Percentiles rank a stretch among this genome's conserved stretches.
These are phyloP conservation scores for Hymenoscyphus repandus DNA, from an alignment of 2,329 filamentous ascomycete genomes.

Conservation along the genomic window DNA sequence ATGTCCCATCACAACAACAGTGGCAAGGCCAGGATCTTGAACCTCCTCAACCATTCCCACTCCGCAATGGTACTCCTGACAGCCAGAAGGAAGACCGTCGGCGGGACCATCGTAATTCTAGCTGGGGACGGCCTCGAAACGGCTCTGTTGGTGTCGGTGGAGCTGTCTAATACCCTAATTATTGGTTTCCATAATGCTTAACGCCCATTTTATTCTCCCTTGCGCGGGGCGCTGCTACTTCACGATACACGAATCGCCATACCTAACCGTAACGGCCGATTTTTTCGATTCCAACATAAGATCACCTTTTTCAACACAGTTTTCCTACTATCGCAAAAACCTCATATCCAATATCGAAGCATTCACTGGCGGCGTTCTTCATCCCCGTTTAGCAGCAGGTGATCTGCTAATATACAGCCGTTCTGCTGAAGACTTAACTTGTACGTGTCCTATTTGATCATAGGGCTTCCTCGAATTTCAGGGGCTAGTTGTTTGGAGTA, in stretches of 20 bases:
- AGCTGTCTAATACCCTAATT: conserved; percentile 19
- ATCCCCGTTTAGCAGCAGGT: conserved; percentile 10
- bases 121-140: conserved; percentile 31
- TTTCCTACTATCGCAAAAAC: conserved; percentile 11
- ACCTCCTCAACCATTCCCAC: conserved; percentile 21
- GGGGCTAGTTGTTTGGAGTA: conserved; percentile 26
- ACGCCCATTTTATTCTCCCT: conserved; percentile 20
- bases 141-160: conserved; percentile 31
- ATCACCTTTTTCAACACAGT: conserved; percentile 15
- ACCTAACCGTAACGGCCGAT: conserved; percentile 18
- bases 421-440: conserved; percentile 17
- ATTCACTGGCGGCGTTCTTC: conserved; percentile 24
- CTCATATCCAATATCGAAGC: conserved; percentile 13
- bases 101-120: conserved; percentile 31
- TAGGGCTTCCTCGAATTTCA: conserved; percentile 11
- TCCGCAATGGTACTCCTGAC: conserved; percentile 30
- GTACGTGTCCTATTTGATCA: conserved; percentile 23
- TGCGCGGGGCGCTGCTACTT: conserved; percentile 15
- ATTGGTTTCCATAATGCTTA: conserved; percentile 17
- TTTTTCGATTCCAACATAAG: conserved; percentile 10
- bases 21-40: conserved; percentile 34
- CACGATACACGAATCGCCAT: conserved; percentile 12
- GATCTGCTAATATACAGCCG: conserved; percentile 18
- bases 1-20: conserved; percentile 46
- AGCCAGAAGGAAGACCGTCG: conserved; percentile 25